Conservation (phyloP, 2,329 filamentous ascomycete genomes). For the Aureobasidium sp. region DNA sequence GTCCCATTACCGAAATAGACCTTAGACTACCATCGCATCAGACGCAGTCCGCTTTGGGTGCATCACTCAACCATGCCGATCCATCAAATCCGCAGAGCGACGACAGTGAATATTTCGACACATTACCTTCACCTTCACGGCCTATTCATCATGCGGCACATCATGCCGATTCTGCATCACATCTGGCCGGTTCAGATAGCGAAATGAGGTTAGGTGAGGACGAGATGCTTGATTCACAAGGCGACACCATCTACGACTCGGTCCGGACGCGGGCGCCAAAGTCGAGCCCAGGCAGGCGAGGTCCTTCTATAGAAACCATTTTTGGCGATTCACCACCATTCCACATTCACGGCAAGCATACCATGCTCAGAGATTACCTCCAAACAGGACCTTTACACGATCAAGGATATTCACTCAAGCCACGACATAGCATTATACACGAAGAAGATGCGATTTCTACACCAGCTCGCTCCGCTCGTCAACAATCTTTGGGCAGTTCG, state of each 20-base stretch:
- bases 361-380: constrained; percentile 37
- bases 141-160: neutral
- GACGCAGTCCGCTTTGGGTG: neutral
- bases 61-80: neutral
- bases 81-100: neutral
- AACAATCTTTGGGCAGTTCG: constrained; percentile 28
- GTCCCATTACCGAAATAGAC: constrained; percentile 6
- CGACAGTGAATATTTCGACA: constrained; percentile 40
- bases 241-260: constrained; percentile 70
- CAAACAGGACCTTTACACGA: constrained; percentile 37
- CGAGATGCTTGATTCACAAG: constrained; percentile 69
- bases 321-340: constrained; percentile 60
- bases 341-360: constrained; percentile 21
- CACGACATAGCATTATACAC: constrained; percentile 38
- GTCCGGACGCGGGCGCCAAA: constrained; percentile 61
- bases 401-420: constrained; percentile 24
- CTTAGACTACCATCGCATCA: constrained; percentile 5
- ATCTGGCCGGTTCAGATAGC: constrained; percentile 56
- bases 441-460: constrained; percentile 41
- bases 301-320: constrained; percentile 65
- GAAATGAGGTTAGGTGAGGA: constrained; percentile 62
- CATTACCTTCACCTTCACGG: neutral
- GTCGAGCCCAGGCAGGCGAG: constrained; percentile 57
- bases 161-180: constrained; percentile 51
- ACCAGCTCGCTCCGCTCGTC: constrained; percentile 35